Evolutionary conservation across 2,329 filamentous ascomycete genomes (phyloP).

Genomic region (Epichloe brachyelytri): DNA sequence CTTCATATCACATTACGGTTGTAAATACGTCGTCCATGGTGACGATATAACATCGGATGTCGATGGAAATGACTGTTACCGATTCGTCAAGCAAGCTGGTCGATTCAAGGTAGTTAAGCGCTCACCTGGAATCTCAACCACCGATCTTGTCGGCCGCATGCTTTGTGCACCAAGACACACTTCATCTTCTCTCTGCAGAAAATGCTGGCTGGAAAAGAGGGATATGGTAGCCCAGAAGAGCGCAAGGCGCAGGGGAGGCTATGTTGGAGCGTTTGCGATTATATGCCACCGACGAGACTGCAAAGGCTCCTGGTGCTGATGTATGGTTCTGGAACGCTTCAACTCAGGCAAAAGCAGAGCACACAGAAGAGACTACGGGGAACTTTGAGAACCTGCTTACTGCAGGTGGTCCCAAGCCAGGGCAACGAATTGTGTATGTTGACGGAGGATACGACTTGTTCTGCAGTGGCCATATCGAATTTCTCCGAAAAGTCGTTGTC

Average conservation of each 20-base stretch:
- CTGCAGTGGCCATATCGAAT: constrained; percentile 93
- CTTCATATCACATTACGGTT: constrained; percentile 93
- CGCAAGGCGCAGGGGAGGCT: constrained; percentile 47
- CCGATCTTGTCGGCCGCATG: constrained; percentile 96
- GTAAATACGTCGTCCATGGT: constrained; percentile 89
- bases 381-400: constrained; percentile 54
- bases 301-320: constrained; percentile 62
- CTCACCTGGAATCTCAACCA: constrained; percentile 92
- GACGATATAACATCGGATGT: constrained; percentile 96
- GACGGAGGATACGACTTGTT: constrained; percentile 96
- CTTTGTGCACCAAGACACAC: constrained; percentile 89
- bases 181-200: constrained; percentile 73
- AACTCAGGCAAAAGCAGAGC: constrained; percentile 30
- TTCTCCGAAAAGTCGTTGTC: constrained; percentile 64
- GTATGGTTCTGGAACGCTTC: constrained; percentile 73
- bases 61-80: constrained; percentile 90
- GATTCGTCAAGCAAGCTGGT: constrained; percentile 87
- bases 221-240: constrained; percentile 56
- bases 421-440: constrained; percentile 83
- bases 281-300: constrained; percentile 80
- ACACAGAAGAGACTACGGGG: constrained; percentile 44
- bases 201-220: constrained; percentile 57
- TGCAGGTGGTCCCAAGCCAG: constrained; percentile 58
- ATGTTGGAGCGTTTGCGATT: constrained; percentile 69
- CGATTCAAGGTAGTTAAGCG: constrained; percentile 95